Conservation (phyloP, 2,329 filamentous ascomycete species). For the Fusarium longipes region DNA sequence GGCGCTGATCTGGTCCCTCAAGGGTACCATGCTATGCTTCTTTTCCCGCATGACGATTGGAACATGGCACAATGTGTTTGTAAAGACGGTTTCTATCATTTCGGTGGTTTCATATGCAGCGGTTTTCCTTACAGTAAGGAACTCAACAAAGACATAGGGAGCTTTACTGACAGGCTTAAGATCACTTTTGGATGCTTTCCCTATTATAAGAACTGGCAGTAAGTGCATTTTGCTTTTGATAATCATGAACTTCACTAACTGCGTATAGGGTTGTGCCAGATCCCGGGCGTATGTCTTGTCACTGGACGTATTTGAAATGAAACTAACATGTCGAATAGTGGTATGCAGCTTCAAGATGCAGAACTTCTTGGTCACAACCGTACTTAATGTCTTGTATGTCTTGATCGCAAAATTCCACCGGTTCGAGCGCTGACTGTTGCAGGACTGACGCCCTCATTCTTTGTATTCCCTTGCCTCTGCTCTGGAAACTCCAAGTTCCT, state of each 20-base stretch:
- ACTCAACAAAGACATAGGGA: rapidly evolving
- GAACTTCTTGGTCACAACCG: constrained; percentile 36
- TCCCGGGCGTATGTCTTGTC: constrained; percentile 18
- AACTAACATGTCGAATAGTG: background rate
- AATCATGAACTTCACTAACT: rapidly evolving
- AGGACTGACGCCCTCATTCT: constrained; percentile 38
- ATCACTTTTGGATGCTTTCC: constrained; percentile 43
- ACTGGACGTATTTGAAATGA: rapidly evolving
- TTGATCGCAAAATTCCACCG: rapidly evolving
- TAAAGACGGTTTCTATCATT: constrained; percentile 24
- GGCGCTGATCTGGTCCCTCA: constrained; percentile 51
- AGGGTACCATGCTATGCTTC: constrained; percentile 48
- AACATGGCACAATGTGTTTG: constrained; percentile 40
- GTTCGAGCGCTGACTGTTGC: background rate
- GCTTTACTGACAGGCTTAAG: background rate
- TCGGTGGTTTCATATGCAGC: constrained; percentile 23
- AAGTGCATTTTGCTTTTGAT: background rate
- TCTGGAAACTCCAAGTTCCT: constrained; percentile 41
- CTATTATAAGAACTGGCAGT: constrained; percentile 40
- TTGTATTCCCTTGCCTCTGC: constrained; percentile 34
- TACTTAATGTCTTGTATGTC: constrained; percentile 41
- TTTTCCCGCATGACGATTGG: constrained; percentile 47
- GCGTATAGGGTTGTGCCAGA: constrained; percentile 19
- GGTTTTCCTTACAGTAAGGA: constrained; percentile 38
- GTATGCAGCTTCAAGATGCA: constrained; percentile 34